These are phyloP conservation scores for Kitagawia praeruptora DNA, from an alignment of 129 eudicot genomes.

Conservation along the genomic window DNA sequence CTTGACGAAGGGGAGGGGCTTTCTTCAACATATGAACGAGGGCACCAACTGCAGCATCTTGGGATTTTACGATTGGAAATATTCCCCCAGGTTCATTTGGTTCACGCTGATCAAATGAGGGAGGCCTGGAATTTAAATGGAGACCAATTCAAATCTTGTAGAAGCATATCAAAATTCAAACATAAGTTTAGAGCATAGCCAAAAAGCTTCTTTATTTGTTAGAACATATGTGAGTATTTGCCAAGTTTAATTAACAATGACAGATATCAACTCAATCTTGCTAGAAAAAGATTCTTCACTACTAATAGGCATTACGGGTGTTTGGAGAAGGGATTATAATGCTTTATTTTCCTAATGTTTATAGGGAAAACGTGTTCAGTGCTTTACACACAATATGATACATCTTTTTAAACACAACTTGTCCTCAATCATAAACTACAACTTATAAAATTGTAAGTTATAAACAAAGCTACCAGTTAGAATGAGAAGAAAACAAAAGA, in stretches of 20 bases:
- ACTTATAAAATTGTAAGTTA: not conserved
- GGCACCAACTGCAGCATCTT: conserved; percentile 85
- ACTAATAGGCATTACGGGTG: not conserved
- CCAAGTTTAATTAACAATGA: not conserved
- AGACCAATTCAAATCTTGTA: conserved; percentile 8
- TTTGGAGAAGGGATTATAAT: not conserved
- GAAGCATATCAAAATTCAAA: not conserved
- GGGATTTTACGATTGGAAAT: conserved; percentile 41
- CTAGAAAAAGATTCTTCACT: not conserved
- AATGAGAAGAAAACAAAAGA: not conserved
- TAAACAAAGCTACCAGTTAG: not conserved
- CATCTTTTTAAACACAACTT: not conserved
- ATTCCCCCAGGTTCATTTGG: conserved; percentile 31
- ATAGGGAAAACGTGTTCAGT: not conserved
- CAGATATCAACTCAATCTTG: not conserved
- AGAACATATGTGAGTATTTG: not conserved
- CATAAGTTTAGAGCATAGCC: not conserved
- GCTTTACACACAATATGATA: not conserved
- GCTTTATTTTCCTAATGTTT: not conserved
- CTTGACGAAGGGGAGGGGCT: conserved; percentile 80
- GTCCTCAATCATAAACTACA: not conserved
- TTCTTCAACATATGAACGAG: conserved; percentile 70
- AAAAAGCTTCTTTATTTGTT: not conserved
- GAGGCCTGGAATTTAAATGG: conserved; percentile 34
- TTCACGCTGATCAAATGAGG: conserved; percentile 46